Base-by-base conservation (phyloP, 2,329 filamentous ascomycete species). In the Madurella mycetomatis region DNA sequence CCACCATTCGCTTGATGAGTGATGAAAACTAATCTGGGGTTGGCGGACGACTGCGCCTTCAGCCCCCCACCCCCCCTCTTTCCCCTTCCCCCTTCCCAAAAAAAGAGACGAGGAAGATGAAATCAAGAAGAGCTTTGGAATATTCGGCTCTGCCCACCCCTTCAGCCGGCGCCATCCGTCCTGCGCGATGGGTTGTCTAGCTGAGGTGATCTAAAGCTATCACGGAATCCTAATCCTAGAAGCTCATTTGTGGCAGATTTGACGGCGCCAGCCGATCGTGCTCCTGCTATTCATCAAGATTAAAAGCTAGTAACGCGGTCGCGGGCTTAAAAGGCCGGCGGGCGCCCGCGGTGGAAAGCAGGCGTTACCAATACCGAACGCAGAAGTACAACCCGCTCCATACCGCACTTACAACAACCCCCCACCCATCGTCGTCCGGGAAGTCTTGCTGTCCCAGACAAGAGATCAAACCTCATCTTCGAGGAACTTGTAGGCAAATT, bases 401-500 rank as follows among this genome's bases (percentile, higher is more conserved):
- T 32, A 37, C 34, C 13, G 9, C 13, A 37, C 19, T 8, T 16
- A 19, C 19, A 15, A n/a, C n/a, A 44, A 13, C 19, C 15, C 42
- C 42, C 19, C 19, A 4, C 41, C 41, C 11, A 16, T 25, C 11
- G 34, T 43, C 16, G 18, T 8, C 5, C 16, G 4, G 18, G 4
- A 16, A 4, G 16, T 31, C 5, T 31, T 5, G 11, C 15, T 13
- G 32, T 11, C 39, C 15, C 5, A 17, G 3, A 9, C 4, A n/a
- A 39, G 19, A n/a, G 16, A 39, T 47, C 34, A 58, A 66, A 96
- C 82, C 72, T 96, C 92, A 69, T 97, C 92, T 73, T 97, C 92
- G 63, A 97, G 81, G 74, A 94, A 97, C 74, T 95, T 95, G 79
- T 97, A 97, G 56, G 90, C 88, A 73, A 97, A 97, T 75, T 95